phyloP scores from a whole-genome alignment of 768 basidiomycete species.

The Collybia mongolica region DNA sequence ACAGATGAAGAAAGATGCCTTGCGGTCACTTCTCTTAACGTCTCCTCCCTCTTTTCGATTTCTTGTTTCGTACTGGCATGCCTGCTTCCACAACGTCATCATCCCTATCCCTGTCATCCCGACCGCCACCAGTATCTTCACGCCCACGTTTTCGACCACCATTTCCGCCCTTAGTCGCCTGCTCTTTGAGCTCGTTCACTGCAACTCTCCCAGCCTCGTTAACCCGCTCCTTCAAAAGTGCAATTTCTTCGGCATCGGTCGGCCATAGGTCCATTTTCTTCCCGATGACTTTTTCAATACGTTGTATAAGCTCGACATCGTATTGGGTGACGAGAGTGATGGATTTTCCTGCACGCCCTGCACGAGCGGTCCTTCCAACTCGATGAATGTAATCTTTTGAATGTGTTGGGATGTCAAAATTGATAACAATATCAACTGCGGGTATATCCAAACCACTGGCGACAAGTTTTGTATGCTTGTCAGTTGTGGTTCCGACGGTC shows the following conservation, averaged over 20 bases:
- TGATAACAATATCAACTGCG: slow-evolving; percentile 93
- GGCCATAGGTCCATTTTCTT: slow-evolving; percentile 92
- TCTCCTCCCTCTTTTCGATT: slow-evolving; percentile 42
- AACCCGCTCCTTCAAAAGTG: slow-evolving; percentile 83
- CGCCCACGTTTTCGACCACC: slow-evolving; percentile 41
- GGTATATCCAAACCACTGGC: slow-evolving; percentile 91
- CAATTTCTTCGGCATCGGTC: slow-evolving; percentile 85
- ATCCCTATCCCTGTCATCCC: slow-evolving; percentile 85
- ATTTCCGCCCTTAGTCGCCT: slow-evolving; percentile 42
- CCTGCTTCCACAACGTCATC: slow-evolving; percentile 93
- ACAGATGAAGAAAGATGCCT: neutral
- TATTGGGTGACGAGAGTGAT: slow-evolving; percentile 99
- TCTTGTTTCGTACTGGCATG: slow-evolving; percentile 67
- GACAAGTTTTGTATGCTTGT: too few species aligned
- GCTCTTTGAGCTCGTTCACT: slow-evolving; percentile 79
- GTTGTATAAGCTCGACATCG: slow-evolving; percentile 93
- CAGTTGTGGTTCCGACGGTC: neutral
- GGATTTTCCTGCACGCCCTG: slow-evolving; percentile 94
- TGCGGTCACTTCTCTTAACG: neutral
- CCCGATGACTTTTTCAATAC: slow-evolving; percentile 89
- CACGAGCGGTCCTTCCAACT: slow-evolving; percentile 95
- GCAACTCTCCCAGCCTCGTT: slow-evolving; percentile 82
- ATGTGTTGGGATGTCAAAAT: slow-evolving; percentile 96
- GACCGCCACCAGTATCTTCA: slow-evolving; percentile 44
- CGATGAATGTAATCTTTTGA: slow-evolving; percentile 99